Evolutionary conservation across 208 protist species (phyloP).

Genomic region (Spongospora subterranea): DNA sequence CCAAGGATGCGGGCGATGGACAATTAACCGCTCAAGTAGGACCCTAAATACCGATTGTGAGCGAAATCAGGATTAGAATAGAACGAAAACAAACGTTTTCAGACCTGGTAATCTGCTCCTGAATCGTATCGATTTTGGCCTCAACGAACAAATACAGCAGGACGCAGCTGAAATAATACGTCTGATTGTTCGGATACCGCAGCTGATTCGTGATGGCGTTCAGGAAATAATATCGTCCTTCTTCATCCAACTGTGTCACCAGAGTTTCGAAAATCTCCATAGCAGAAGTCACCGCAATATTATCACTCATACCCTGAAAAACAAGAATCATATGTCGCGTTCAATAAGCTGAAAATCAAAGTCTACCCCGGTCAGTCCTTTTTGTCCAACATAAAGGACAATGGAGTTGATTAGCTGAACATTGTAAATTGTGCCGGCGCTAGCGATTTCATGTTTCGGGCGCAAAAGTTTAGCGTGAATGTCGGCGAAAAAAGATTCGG

Average conservation of each 20-base stretch:
- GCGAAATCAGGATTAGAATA: too few relatives aligned
- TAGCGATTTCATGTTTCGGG: slow-evolving; percentile 30
- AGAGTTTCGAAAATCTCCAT: slow-evolving; percentile 94
- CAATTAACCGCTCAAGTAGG: slow-evolving; percentile 92
- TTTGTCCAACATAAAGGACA: slow-evolving; percentile 91
- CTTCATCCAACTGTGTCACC: slow-evolving; percentile 84
- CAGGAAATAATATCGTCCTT: slow-evolving; percentile 92
- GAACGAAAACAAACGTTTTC: too few relatives aligned
- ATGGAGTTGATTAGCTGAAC: slow-evolving; percentile 93
- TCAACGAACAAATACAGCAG: slow-evolving; percentile 94
- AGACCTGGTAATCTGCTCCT: slow-evolving; percentile 92
- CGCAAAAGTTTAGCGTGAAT: slow-evolving; percentile 82
- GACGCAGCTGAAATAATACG: slow-evolving; percentile 97
- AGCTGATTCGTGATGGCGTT: slow-evolving; percentile 97
- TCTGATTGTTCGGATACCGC: slow-evolving; percentile 98
- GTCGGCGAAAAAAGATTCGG: slow-evolving; percentile 81
- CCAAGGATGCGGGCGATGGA: slow-evolving; percentile 97
- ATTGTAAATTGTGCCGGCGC: slow-evolving; percentile 81
- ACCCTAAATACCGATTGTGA: too few relatives aligned
- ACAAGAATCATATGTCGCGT: background rate
- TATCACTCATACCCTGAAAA: slow-evolving; percentile 28
- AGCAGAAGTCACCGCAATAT: slow-evolving; percentile 74
- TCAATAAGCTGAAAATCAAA: background rate
- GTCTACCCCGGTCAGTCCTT: slow-evolving; percentile 67
- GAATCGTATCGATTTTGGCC: slow-evolving; percentile 80